These are phyloP conservation scores for Metarhizium anisopliae DNA, from an alignment of 2,329 filamentous ascomycete species.

Conservation along the genomic window DNA sequence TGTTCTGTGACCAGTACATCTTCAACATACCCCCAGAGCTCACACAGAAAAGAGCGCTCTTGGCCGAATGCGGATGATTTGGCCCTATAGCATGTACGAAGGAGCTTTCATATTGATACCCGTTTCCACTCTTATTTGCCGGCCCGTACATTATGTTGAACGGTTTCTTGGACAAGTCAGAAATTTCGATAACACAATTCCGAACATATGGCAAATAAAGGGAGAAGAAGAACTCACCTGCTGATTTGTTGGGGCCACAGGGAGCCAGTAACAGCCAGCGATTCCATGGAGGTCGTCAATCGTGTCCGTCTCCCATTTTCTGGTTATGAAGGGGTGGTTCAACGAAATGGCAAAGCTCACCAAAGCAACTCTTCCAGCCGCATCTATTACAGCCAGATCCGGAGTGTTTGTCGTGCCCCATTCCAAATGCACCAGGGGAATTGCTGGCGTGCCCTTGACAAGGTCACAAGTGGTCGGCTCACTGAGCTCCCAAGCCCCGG, in stretches of 20 bases:
- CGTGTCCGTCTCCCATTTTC: constrained; percentile 56
- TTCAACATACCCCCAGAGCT: constrained; percentile 66
- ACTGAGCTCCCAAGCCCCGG: constrained; percentile 68
- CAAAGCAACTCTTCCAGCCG: constrained; percentile 67
- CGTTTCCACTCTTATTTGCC: constrained; percentile 50
- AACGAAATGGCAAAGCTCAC: constrained; percentile 62
- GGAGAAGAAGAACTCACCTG: constrained; percentile 18
- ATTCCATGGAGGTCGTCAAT: constrained; percentile 68
- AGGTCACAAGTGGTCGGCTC: constrained; percentile 57
- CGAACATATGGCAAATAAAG: neutral
- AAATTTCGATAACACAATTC: neutral
- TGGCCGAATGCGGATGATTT: constrained; percentile 60
- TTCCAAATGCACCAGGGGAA: constrained; percentile 67
- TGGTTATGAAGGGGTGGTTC: constrained; percentile 58
- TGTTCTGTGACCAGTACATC: constrained; percentile 69
- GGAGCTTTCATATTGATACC: constrained; percentile 63
- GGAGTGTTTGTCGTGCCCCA: constrained; percentile 67
- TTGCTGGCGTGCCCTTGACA: constrained; percentile 52
- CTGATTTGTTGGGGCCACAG: constrained; percentile 40
- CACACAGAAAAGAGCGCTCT: constrained; percentile 68
- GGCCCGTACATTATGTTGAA: constrained; percentile 47
- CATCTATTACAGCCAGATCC: constrained; percentile 78
- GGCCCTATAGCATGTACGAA: constrained; percentile 60
- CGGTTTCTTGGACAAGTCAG: constrained; percentile 21
- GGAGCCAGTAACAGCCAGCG: constrained; percentile 81